Evolutionary conservation across 1,139 yeast species (phyloP).

Genomic region (Yamadazyma dushanensis): DNA sequence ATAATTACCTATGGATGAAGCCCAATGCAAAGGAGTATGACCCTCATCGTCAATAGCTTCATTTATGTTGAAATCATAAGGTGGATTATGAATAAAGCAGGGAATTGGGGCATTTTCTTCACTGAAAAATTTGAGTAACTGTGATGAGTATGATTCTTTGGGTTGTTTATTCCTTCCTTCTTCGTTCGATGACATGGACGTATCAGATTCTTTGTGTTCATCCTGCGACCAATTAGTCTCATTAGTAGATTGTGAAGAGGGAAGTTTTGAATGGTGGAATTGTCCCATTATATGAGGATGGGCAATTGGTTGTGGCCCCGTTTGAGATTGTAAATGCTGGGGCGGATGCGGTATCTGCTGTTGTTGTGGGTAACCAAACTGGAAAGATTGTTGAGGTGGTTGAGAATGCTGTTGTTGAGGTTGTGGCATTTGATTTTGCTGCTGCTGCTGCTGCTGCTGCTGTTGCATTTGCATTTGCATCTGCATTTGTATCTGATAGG

Average conservation of each 20-base stretch:
- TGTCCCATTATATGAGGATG: constrained; percentile 26
- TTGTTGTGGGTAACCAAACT: constrained; percentile 3
- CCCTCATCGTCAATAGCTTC: constrained; percentile 94
- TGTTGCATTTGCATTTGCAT: constrained; percentile 24
- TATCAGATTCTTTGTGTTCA: constrained; percentile 45
- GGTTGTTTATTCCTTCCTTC: constrained; percentile 20
- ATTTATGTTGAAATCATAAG: constrained; percentile 78
- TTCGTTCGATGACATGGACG: constrained; percentile 42
- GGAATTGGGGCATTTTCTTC: constrained; percentile 74
- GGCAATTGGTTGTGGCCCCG: constrained; percentile 15
- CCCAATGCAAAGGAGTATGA: constrained; percentile 96
- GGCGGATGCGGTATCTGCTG: constrained; percentile 12
- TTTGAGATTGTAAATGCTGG: constrained; percentile 12
- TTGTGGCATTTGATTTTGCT: constrained; percentile 15
- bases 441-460: constrained; percentile 16
- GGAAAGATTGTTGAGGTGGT: constrained; percentile 12
- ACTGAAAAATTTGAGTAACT: constrained; percentile 60
- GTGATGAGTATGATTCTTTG: constrained; percentile 51
- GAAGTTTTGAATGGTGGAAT: constrained; percentile 29
- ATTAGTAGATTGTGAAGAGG: constrained; percentile 46
- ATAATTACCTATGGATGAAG: constrained; percentile 85
- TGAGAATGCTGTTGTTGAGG: constrained; percentile 15
- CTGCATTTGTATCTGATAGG: constrained; percentile 31
- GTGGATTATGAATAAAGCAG: constrained; percentile 68
- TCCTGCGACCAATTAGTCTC: constrained; percentile 51